A percentile compares a stretch with the other conserved stretches of the same genome.
phyloP scores from a whole-genome alignment of 495 filamentous ascomycete genomes.

The Aspergillus hancockii region DNA sequence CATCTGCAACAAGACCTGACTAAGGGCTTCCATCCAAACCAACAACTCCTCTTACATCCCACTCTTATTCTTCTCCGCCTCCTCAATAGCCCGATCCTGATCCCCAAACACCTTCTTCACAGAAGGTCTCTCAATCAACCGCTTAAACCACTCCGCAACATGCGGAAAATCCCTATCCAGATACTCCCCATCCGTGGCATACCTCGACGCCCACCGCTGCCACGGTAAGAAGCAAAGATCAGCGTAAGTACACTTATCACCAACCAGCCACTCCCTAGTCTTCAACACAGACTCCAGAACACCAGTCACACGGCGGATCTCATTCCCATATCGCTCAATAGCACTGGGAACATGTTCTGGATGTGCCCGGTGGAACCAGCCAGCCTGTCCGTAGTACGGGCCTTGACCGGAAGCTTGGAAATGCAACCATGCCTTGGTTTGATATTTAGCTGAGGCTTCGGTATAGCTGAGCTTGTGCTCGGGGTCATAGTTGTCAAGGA shows the following conservation, averaged over 20 bases:
- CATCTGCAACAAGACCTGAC: no score
- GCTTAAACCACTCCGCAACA: not conserved
- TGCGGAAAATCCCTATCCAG: not conserved
- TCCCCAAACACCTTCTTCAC: not conserved
- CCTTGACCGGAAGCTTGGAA: conserved; percentile 63
- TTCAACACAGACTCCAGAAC: conserved; percentile 54
- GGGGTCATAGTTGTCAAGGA: conserved; percentile 61
- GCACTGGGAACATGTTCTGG: conserved; percentile 50
- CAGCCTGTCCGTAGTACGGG: conserved; percentile 56
- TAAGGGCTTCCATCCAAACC: not conserved
- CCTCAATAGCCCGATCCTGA: not conserved
- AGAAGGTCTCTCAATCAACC: not conserved
- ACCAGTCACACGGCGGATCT: conserved; percentile 51
- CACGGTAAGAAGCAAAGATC: conserved; percentile 57
- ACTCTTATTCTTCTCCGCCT: not conserved
- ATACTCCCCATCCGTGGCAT: not conserved
- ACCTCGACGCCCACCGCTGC: conserved; percentile 22
- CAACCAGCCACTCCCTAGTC: conserved; percentile 53
- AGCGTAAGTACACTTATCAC: conserved; percentile 50
- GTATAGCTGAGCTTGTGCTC: conserved; percentile 52
- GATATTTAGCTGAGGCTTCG: conserved; percentile 37
- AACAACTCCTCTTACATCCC: not conserved
- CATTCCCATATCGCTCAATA: conserved; percentile 52
- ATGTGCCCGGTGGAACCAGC: conserved; percentile 49
- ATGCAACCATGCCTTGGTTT: conserved; percentile 55